Conservation (phyloP, 345 rosid genomes). For the Lenwebbia sp. region DNA sequence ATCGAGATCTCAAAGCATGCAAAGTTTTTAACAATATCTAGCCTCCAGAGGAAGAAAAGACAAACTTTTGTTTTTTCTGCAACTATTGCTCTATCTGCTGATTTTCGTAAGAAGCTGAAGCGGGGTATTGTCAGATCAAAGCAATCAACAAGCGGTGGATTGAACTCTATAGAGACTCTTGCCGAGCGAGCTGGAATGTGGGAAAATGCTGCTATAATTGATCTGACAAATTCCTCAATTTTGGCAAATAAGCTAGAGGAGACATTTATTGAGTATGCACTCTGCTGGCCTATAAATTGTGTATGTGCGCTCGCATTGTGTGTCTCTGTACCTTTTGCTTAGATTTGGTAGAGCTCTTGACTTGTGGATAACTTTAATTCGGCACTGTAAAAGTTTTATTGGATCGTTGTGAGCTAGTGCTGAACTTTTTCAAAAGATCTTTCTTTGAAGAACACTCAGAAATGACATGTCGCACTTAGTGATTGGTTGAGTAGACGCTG, state of each 20-base stretch:
- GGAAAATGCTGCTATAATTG: conserved; percentile 73
- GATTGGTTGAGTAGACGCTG: neutral
- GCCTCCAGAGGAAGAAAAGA: conserved; percentile 70
- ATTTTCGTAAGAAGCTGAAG: conserved; percentile 92
- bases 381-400: neutral
- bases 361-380: neutral
- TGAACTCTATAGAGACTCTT: conserved; percentile 75
- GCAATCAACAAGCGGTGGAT: conserved; percentile 36
- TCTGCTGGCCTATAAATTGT: conserved; percentile 1
- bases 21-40: conserved; percentile 45
- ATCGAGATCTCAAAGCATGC: conserved; percentile 29
- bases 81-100: conserved; percentile 81
- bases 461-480: neutral
- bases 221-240: conserved; percentile 72
- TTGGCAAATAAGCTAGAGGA: conserved; percentile 77
- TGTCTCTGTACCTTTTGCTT: too few relatives aligned
- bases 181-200: conserved; percentile 91
- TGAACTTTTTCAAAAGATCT: neutral
- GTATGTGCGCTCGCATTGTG: neutral
- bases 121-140: conserved; percentile 51
- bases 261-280: conserved; percentile 62
- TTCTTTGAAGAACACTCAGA: neutral
- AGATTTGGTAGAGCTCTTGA: neutral
- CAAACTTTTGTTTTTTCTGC: conserved; percentile 97
- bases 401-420: neutral